phyloP scores from a whole-genome alignment of 1,139 yeast genomes.

The Suhomyces coccinellae region DNA sequence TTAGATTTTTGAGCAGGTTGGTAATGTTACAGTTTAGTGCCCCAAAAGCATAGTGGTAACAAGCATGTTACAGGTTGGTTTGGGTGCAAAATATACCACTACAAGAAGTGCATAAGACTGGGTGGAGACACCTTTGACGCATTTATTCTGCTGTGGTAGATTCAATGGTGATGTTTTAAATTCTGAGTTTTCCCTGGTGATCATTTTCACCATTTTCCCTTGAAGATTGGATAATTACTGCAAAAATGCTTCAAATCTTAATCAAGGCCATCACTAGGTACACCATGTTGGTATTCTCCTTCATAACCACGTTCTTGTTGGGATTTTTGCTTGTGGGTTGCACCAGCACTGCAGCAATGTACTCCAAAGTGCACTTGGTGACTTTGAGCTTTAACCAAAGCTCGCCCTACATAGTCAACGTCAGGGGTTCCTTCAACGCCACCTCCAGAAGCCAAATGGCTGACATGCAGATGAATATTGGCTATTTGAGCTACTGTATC shows the following conservation, averaged over 20 bases:
- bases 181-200: too few relatives aligned
- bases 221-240: background rate
- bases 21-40: background rate
- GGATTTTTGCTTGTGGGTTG: constrained; percentile 58
- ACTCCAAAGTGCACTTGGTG: constrained; percentile 48
- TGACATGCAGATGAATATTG: constrained; percentile 43
- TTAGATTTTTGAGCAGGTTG: too few relatives aligned
- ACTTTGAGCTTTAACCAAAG: constrained; percentile 46
- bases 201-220: background rate
- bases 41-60: background rate
- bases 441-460: constrained; percentile 24
- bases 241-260: constrained; percentile 1
- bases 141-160: too few relatives aligned
- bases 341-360: constrained; percentile 37
- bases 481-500: constrained; percentile 54
- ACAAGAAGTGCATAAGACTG: too few relatives aligned
- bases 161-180: too few relatives aligned
- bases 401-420: constrained; percentile 37
- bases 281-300: constrained; percentile 21
- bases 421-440: constrained; percentile 30
- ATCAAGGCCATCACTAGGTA: constrained; percentile 7
- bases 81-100: constrained; percentile 7
- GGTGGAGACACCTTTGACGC: too few relatives aligned
- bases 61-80: background rate
- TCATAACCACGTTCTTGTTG: constrained; percentile 43